phyloP scores from a whole-genome alignment of 2,329 filamentous ascomycete genomes.

The Talaromyces rugulosus region DNA sequence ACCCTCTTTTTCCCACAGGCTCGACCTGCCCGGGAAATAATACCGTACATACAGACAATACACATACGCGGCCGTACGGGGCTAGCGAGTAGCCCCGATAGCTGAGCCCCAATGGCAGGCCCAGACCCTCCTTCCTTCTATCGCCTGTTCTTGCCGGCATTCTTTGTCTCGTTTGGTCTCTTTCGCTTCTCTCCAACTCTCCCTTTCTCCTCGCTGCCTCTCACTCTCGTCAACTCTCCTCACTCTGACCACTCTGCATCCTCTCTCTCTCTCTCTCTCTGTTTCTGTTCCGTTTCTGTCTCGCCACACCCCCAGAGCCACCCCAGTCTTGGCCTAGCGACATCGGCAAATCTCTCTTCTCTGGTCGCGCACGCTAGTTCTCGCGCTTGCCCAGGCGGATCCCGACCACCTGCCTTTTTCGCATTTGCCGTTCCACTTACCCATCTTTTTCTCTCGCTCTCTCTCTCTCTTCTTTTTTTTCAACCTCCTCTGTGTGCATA shows the following conservation, averaged over 20 bases:
- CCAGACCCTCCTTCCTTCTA: neutral
- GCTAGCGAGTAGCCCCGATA: neutral
- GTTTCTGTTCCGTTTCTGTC: too few species aligned
- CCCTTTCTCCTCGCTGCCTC: neutral
- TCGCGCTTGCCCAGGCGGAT: neutral
- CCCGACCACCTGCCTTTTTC: neutral
- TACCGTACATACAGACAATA: neutral
- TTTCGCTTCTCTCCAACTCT: neutral
- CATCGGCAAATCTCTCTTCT: neutral
- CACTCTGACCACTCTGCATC: too few species aligned
- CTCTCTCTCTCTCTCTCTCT: neutral
- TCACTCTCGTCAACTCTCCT: neutral
- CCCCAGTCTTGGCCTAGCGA: neutral
- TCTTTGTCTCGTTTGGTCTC: neutral
- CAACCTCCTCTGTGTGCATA: neutral
- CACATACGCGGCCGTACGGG: neutral
- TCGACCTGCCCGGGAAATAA: neutral
- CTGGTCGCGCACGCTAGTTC: neutral
- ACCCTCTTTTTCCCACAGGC: neutral
- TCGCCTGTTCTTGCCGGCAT: neutral
- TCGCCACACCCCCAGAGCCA: too few species aligned
- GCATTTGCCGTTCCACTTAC: neutral
- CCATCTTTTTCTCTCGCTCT: neutral
- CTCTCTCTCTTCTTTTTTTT: neutral
- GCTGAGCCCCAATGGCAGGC: neutral